Evolutionary conservation across 306 rosid genomes (phyloP).

Genomic region (Lathyrus tuberosus): DNA sequence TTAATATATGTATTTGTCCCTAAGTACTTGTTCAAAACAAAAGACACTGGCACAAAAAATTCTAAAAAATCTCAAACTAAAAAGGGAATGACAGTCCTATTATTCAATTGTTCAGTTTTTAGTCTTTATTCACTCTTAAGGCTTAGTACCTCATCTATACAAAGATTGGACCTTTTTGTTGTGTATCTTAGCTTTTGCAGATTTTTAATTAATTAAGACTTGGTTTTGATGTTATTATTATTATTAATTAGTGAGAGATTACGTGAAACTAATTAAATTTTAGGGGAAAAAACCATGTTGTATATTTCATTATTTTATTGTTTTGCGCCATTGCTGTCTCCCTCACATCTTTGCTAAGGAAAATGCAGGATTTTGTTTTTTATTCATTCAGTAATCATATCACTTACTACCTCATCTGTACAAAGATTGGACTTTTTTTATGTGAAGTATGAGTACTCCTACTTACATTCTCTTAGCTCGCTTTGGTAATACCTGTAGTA

Average conservation of each 20-base stretch:
- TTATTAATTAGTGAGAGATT: too few relatives aligned
- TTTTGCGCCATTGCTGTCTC: background rate
- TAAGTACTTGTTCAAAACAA: too few relatives aligned
- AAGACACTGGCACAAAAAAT: too few relatives aligned
- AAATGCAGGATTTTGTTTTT: background rate
- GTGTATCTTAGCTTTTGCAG: constrained; percentile 15
- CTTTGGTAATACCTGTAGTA: background rate
- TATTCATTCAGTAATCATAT: too few relatives aligned
- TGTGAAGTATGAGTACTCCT: background rate
- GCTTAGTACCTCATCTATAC: background rate
- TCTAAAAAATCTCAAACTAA: too few relatives aligned
- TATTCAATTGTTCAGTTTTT: too few relatives aligned
- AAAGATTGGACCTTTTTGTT: background rate
- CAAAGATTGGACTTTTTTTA: background rate
- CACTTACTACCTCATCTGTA: background rate
- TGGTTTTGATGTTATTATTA: background rate
- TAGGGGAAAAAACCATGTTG: background rate
- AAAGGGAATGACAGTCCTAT: too few relatives aligned
- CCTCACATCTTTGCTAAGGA: too few relatives aligned
- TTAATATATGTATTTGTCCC: too few relatives aligned
- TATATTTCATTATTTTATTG: background rate
- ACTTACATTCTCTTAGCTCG: background rate
- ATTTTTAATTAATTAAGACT: background rate
- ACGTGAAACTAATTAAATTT: background rate
- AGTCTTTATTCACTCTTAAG: too few relatives aligned